phyloP scores from a whole-genome alignment of 208 protist genomes.

The Angomonas ambiguus region DNA sequence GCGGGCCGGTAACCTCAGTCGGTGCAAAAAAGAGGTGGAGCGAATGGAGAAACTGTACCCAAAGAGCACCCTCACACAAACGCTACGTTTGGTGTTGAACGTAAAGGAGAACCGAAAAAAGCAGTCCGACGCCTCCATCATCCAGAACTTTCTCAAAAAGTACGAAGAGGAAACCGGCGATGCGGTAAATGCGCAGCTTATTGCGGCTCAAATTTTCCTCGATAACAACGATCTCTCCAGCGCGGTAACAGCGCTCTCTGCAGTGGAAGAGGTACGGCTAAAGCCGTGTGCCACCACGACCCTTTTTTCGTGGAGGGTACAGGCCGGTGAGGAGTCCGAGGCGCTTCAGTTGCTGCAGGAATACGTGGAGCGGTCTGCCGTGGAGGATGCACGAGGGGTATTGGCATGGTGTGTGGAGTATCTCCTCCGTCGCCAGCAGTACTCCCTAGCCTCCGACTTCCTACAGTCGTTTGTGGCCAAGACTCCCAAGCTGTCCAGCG shows the following conservation, averaged over 20 bases:
- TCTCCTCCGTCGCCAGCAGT: slow-evolving; percentile 25
- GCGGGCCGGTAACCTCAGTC: slow-evolving; percentile 40
- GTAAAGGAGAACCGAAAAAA: slow-evolving; percentile 64
- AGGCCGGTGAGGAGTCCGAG: slow-evolving; percentile 24
- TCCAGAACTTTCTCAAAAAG: slow-evolving; percentile 21
- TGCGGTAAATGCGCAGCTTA: slow-evolving; percentile 24
- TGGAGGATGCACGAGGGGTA: slow-evolving; percentile 28
- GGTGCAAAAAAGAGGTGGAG: slow-evolving; percentile 58
- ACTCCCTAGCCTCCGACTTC: slow-evolving; percentile 35
- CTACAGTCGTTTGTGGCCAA: slow-evolving; percentile 31
- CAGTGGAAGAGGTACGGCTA: slow-evolving; percentile 23
- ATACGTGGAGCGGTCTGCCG: slow-evolving; percentile 12
- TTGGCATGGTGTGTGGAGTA: slow-evolving; percentile 64
- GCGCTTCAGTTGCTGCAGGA: slow-evolving; percentile 38
- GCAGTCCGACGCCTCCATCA: slow-evolving; percentile 21
- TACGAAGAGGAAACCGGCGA: background rate
- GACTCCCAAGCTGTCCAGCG: slow-evolving; percentile 18
- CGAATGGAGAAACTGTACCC: slow-evolving; percentile 56
- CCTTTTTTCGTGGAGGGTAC: slow-evolving; percentile 51
- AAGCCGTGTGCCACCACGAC: slow-evolving; percentile 51
- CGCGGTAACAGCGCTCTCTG: slow-evolving; percentile 37
- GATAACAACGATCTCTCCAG: slow-evolving; percentile 60
- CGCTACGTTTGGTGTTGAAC: slow-evolving; percentile 54
- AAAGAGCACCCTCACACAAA: slow-evolving; percentile 57
- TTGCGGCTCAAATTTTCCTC: slow-evolving; percentile 73